Base-by-base conservation (phyloP, 352 stramenopile species). In the Pilasporangium apinafurcum region DNA sequence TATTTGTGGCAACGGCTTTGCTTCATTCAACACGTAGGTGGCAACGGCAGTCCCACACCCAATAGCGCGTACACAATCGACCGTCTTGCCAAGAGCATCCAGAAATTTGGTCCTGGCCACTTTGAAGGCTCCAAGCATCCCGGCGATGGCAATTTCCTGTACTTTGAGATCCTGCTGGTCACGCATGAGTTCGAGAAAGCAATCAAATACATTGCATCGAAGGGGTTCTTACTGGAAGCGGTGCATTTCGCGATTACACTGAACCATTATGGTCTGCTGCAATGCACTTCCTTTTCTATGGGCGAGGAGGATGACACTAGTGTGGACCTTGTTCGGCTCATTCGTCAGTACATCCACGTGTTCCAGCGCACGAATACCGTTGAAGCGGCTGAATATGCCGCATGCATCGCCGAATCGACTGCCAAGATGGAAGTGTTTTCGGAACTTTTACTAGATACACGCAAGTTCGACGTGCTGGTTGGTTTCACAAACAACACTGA, bases 1-100 rank as follows among this genome's bases (percentile, higher is more conserved):
- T 93, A 91, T 41, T 30, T 93, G 37, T 93, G 81, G 81, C 81
- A 93, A 46, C 75, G 79, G 1, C 61, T 90, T 20, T 90, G 74
- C 52, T 93, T 90, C 34, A 75, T 87, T 24, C 73, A 91, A 59
- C 70, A 61, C 18, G 59, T 66, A 10, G 56, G 48, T 8, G 38
- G 48, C 25, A 56, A 48, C 28, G n/a, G n/a, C n/a, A 63, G 43
- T 31, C 73, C 71, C 12, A 46, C 53, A 1, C 55, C 71, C 0
- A 71, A 86, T 37, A 79, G 68, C 37, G 50, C 56, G 5, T 91
- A 91, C 62, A 74, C 68, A 20, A 83, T 91, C 37, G 42, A 43
- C 27, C 66, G 66, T 14, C 45, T 91, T 18, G 75, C 79, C 6
- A 70, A 79, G 54, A 85, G 61, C 49, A 87, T 91, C 38, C 68